Evolutionary conservation across 2,329 filamentous ascomycete genomes (phyloP).

Genomic region (Alternaria sp.): DNA sequence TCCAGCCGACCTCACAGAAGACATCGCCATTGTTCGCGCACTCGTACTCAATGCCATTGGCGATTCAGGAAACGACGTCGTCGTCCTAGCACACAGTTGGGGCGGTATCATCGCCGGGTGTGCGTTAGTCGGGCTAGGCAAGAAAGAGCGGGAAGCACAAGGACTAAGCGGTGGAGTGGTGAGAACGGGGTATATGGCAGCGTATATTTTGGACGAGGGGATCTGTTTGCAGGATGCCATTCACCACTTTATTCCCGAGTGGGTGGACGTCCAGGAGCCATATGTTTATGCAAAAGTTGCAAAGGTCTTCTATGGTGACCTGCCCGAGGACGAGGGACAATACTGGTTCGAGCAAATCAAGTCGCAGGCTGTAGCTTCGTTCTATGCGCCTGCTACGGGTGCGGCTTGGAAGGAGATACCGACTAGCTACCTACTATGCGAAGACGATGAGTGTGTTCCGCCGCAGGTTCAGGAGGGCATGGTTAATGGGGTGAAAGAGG

Average conservation of each 20-base stretch:
- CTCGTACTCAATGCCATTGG: conserved; percentile 45
- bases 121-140: conserved; percentile 46
- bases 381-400: conserved; percentile 33
- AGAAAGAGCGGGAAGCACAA: conserved; percentile 41
- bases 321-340: conserved; percentile 30
- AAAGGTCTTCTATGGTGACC: conserved; percentile 41
- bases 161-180: conserved; percentile 53
- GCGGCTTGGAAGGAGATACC: conserved; percentile 50
- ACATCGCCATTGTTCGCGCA: background rate
- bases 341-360: conserved; percentile 23
- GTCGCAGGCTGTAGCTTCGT: conserved; percentile 18
- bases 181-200: conserved; percentile 47
- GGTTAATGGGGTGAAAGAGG: conserved; percentile 25
- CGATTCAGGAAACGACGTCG: conserved; percentile 50
- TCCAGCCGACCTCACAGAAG: background rate
- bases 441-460: conserved; percentile 49
- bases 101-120: conserved; percentile 53
- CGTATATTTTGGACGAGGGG: conserved; percentile 49
- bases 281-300: background rate
- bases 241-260: background rate
- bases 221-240: conserved; percentile 35
- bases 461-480: conserved; percentile 36
- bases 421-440: conserved; percentile 48
- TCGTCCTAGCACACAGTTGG: conserved; percentile 57
- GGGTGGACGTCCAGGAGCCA: background rate